A percentile compares a stretch with the other conserved stretches of the same genome.
Evolutionary conservation across 805 yeast species (phyloP).

Genomic region (Teunomyces gatunensis): DNA sequence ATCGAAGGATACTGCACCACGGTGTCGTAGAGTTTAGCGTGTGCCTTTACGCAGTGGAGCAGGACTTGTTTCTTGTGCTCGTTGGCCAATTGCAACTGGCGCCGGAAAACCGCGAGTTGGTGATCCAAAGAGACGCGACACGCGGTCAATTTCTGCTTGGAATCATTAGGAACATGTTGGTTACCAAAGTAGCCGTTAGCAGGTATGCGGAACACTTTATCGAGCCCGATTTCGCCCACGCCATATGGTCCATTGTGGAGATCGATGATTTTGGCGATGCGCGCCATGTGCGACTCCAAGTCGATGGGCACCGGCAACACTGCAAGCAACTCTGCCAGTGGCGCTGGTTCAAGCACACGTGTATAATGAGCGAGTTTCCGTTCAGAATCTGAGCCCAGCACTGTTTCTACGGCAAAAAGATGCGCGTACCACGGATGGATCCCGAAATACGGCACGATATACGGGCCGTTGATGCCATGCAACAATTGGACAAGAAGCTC

Average conservation of each 20-base stretch:
- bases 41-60: constrained; percentile 82
- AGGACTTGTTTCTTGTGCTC: constrained; percentile 54
- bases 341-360: constrained; percentile 44
- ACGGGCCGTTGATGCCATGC: constrained; percentile 8
- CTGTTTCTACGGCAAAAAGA: constrained; percentile 40
- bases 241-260: constrained; percentile 27
- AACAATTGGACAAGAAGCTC: constrained; percentile 20
- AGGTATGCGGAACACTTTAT: constrained; percentile 71
- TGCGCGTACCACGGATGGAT: constrained; percentile 94
- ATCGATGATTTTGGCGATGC: constrained; percentile 24
- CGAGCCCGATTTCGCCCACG: constrained; percentile 92
- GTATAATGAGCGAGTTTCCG: constrained; percentile 56
- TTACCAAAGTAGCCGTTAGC: constrained; percentile 52
- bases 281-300: constrained; percentile 32
- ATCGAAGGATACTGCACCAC: constrained; percentile 22
- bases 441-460: constrained; percentile 56
- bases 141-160: constrained; percentile 31
- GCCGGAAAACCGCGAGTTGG: constrained; percentile 53
- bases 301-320: constrained; percentile 61
- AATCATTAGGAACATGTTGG: constrained; percentile 5
- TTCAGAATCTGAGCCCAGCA: constrained; percentile 9
- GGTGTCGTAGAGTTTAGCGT: constrained; percentile 54
- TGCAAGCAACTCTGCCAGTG: constrained; percentile 37
- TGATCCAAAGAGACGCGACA: constrained; percentile 63
- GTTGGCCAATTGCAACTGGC: constrained; percentile 56